A percentile compares a stretch with the other conserved stretches of the same genome.
Evolutionary conservation across 495 filamentous ascomycete genomes (phyloP).

Genomic region (Penicillium roqueforti): DNA sequence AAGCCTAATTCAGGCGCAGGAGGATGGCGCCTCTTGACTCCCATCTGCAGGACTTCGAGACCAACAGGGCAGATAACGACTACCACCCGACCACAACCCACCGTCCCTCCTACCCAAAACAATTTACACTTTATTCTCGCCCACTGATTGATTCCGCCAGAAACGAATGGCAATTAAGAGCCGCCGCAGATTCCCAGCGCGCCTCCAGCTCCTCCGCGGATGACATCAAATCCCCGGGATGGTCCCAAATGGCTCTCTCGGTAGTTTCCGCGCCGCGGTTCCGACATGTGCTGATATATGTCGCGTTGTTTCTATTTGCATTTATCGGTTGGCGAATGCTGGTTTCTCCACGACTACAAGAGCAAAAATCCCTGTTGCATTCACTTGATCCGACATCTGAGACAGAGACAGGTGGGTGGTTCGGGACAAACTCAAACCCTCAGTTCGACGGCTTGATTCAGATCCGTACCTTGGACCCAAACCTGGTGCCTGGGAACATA

Average conservation of each 20-base stretch:
- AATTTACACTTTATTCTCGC: slow-evolving; percentile 19
- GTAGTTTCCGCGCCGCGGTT: slow-evolving; percentile 44
- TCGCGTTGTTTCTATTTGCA: slow-evolving; percentile 34
- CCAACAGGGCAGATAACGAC: slow-evolving; percentile 22
- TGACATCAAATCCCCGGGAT: slow-evolving; percentile 19
- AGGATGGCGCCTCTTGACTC: background rate
- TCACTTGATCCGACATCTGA: slow-evolving; percentile 37
- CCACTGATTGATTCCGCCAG: slow-evolving; percentile 45
- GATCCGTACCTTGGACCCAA: slow-evolving; percentile 36
- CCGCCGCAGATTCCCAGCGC: slow-evolving; percentile 21
- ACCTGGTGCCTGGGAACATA: slow-evolving; percentile 26
- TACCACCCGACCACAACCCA: slow-evolving; percentile 9
- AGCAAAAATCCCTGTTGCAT: slow-evolving; percentile 31
- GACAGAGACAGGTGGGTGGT: slow-evolving; percentile 36
- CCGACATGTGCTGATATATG: slow-evolving; percentile 43
- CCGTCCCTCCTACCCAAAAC: slow-evolving; percentile 7
- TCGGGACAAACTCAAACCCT: slow-evolving; percentile 47
- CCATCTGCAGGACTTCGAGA: slow-evolving; percentile 6
- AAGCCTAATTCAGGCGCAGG: background rate
- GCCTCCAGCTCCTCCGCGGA: slow-evolving; percentile 16
- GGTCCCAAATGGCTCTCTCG: slow-evolving; percentile 29
- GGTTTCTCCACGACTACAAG: slow-evolving; percentile 38
- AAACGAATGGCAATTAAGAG: slow-evolving; percentile 43
- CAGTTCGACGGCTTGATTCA: slow-evolving; percentile 48
- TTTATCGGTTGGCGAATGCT: slow-evolving; percentile 40